phyloP scores from a whole-genome alignment of 192 early-diverging fungal genomes.

The Coemansia sp. region DNA sequence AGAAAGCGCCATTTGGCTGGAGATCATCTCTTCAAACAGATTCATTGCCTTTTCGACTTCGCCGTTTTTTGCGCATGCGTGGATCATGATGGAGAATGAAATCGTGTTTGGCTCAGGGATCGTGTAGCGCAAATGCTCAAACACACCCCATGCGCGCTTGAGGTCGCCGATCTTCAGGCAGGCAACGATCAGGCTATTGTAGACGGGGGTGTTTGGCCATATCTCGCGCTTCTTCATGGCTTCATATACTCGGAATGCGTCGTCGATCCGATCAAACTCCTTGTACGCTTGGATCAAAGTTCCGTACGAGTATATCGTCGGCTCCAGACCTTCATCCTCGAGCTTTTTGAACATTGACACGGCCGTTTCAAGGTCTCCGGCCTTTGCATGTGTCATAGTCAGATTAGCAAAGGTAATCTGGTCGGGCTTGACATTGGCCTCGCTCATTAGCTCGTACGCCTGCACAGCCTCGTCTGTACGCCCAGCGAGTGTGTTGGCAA shows the following conservation, averaged over 20 bases:
- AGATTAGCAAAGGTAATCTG: conserved; percentile 71
- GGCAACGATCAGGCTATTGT: conserved; percentile 79
- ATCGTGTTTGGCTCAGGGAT: conserved; percentile 75
- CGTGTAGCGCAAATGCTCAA: conserved; percentile 81
- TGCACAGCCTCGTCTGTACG: conserved; percentile 62
- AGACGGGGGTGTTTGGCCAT: conserved; percentile 63
- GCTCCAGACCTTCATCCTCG: conserved; percentile 52
- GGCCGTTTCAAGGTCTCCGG: conserved; percentile 60
- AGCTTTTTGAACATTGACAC: conserved; percentile 67
- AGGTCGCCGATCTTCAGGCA: conserved; percentile 71
- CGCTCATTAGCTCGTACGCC: conserved; percentile 63
- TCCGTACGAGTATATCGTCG: conserved; percentile 68
- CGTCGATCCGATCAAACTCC: conserved; percentile 57
- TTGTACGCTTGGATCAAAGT: conserved; percentile 72
- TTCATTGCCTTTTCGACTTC: conserved; percentile 91
- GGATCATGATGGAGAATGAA: conserved; percentile 86
- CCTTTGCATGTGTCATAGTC: conserved; percentile 75
- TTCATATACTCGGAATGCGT: conserved; percentile 75
- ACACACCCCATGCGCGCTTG: conserved; percentile 84
- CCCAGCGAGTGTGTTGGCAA: conserved; percentile 64
- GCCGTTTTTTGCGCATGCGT: conserved; percentile 79
- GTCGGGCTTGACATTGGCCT: conserved; percentile 65
- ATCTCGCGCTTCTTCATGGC: conserved; percentile 66
- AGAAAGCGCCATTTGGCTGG: conserved; percentile 66
- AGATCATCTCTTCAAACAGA: conserved; percentile 85